Evolutionary conservation across 495 filamentous ascomycete species (phyloP).

Genomic region (Penicillium canariense): DNA sequence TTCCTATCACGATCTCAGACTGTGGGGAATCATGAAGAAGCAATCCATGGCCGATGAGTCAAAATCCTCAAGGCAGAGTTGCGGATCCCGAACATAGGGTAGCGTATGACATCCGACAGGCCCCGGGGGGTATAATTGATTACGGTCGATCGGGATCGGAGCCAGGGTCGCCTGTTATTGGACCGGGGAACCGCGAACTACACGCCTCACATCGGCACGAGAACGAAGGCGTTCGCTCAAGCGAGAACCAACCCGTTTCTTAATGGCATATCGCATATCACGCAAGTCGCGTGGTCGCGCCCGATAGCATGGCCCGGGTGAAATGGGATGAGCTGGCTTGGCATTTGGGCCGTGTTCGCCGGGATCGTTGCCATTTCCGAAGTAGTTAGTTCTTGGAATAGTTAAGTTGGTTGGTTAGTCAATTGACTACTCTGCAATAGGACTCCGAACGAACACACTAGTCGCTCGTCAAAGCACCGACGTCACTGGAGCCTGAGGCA

Average conservation of each 20-base stretch:
- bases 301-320: background rate
- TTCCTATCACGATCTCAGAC: background rate
- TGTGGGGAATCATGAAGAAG: background rate
- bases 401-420: background rate
- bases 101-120: background rate
- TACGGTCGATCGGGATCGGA: background rate
- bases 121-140: background rate
- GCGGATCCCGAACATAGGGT: background rate
- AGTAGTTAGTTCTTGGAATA: background rate
- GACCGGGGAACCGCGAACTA: background rate
- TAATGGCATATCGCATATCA: too few relatives aligned
- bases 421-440: background rate
- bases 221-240: background rate
- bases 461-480: background rate
- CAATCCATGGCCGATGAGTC: constrained; percentile 4
- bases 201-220: constrained; percentile 1
- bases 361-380: background rate
- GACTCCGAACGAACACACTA: background rate
- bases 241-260: background rate
- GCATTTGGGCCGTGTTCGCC: background rate
- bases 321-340: background rate
- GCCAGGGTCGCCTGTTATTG: background rate
- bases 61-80: constrained; percentile 12
- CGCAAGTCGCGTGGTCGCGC: constrained; percentile 1
- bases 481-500: background rate